Base-by-base conservation (phyloP, 805 yeast genomes). In the Starmera caribaea region DNA sequence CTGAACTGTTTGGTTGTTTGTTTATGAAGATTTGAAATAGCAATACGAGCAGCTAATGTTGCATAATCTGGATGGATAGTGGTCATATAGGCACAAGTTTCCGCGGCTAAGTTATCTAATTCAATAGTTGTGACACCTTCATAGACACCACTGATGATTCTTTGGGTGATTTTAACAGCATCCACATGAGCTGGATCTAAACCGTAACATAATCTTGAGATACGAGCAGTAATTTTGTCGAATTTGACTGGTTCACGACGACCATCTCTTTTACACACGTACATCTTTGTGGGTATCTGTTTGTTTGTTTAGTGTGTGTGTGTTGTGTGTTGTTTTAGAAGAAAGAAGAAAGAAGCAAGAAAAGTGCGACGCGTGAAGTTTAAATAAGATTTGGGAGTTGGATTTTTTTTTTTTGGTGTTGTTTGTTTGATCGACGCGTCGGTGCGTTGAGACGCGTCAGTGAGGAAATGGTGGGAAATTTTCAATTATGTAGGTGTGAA, bases 51-150 rank as follows among this genome's bases (percentile, higher is more conserved):
- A 40, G 97, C 97, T 52, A 88, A 71, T 34, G 80, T 78, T 24
- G 97, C 96, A 54, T 90, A 89, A 65, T 92, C 97, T n/a, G 97
- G 97, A 62, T 90, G 97, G 46, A 85, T 76, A 11, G 97, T 90
- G 43, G 97, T 88, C 96, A 92, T 86, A 58, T 82, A 84, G 34
- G 97, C 97, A 42, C 96, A 95, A 30, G 96, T 88, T 65, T 92
- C 98, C 34, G 97, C 97, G 37, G 97, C 89, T 38, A 81, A 62
- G 53, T 79, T 78, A 51, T 79, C 88, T 44, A 83, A 67, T 61
- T 92, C 97, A 45, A 82, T 74, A 40, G 97, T 92, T 55, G 90
- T 88, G 39, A 92, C 98, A 55, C 97, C 97, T 56, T 87, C 94
- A 62, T 90, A 92, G 41, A 92, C 96, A 60, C 98, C 98, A 12